phyloP scores from a whole-genome alignment of 1,284 basidiomycete species.

The Gomphus bonarii region DNA sequence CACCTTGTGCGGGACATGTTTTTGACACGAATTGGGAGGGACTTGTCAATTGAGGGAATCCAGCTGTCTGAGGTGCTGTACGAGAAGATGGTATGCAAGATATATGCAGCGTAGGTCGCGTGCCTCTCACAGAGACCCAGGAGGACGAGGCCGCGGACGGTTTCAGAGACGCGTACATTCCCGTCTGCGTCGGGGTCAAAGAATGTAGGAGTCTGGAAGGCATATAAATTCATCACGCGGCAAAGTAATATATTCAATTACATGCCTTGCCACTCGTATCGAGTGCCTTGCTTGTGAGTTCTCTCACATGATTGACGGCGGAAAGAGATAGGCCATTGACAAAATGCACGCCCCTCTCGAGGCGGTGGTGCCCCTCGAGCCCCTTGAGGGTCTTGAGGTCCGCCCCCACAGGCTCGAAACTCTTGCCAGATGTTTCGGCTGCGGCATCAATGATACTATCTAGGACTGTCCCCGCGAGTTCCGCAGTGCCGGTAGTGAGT shows the following conservation, averaged over 20 bases:
- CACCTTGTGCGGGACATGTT: constrained; percentile 19
- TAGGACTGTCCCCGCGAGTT: constrained; percentile 17
- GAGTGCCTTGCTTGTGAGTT: constrained; percentile 17
- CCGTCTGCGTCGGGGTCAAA: constrained; percentile 21
- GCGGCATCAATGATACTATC: constrained; percentile 18
- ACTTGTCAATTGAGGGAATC: constrained; percentile 16
- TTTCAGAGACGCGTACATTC: constrained; percentile 18
- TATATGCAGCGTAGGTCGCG: constrained; percentile 19
- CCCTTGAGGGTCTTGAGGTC: constrained; percentile 19
- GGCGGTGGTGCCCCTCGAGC: constrained; percentile 16
- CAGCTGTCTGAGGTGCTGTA: constrained; percentile 19
- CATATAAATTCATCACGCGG: not conserved
- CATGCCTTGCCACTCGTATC: constrained; percentile 18
- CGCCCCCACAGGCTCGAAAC: constrained; percentile 19
- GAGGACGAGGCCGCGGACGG: constrained; percentile 18
- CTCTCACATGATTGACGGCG: constrained; percentile 17
- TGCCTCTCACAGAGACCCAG: constrained; percentile 18
- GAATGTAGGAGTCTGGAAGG: constrained; percentile 19
- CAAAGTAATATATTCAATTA: not conserved
- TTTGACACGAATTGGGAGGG: constrained; percentile 18
- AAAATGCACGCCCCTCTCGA: constrained; percentile 12
- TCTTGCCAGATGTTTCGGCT: constrained; percentile 17
- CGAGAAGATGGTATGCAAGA: constrained; percentile 19
- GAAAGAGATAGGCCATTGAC: constrained; percentile 20
- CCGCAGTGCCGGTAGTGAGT: constrained; percentile 15